Percentiles rank a stretch among this genome's conserved stretches.
Evolutionary conservation across 176 grass and related monocot species (phyloP).

Genomic region (Avena eriantha): DNA sequence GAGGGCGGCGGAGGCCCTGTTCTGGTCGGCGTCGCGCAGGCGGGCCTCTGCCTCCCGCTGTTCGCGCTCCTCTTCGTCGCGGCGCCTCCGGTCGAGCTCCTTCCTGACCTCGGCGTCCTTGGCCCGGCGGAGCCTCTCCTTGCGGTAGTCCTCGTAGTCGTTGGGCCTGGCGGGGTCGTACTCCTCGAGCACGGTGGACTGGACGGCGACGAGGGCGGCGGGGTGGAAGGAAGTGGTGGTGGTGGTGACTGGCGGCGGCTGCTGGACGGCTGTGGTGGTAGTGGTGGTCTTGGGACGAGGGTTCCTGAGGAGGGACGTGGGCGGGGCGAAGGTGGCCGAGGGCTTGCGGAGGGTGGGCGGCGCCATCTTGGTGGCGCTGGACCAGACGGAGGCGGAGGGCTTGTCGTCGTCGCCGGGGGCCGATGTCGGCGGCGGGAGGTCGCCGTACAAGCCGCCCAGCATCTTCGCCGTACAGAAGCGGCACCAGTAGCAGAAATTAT

Average conservation of each 20-base stretch:
- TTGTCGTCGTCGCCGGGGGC: conserved; percentile 78
- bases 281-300: conserved; percentile 15
- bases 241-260: not conserved
- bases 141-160: conserved; percentile 93
- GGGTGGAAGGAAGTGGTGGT: conserved; percentile 61
- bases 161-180: conserved; percentile 97
- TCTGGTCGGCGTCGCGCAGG: conserved; percentile 63
- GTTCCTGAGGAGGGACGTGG: conserved; percentile 70
- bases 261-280: not conserved
- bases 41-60: conserved; percentile 62
- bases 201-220: conserved; percentile 71
- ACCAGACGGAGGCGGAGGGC: conserved; percentile 77
- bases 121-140: conserved; percentile 79
- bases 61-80: conserved; percentile 77
- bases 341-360: conserved; percentile 87
- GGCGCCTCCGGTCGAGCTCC: conserved; percentile 73
- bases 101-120: conserved; percentile 76
- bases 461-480: conserved; percentile 31
- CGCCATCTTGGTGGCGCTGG: conserved; percentile 95
- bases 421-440: conserved; percentile 89
- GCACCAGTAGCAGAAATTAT: not conserved
- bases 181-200: conserved; percentile 88
- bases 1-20: conserved; percentile 52
- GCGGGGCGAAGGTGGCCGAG: conserved; percentile 65
- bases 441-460: conserved; percentile 90